Base-by-base conservation (phyloP, 805 yeast genomes). In the Torulaspora quercuum region DNA sequence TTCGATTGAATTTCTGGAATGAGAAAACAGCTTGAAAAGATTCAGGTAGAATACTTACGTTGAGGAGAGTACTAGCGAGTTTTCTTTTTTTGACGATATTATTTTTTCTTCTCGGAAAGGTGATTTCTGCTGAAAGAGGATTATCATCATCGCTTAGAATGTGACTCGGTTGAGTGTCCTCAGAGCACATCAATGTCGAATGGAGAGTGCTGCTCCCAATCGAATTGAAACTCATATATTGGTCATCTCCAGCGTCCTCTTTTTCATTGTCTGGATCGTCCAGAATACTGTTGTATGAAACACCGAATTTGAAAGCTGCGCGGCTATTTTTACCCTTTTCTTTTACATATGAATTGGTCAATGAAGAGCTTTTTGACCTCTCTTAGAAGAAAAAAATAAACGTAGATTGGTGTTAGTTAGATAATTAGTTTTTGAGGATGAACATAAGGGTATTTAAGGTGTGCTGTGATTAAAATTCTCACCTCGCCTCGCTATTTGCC, bases 1-100 rank as follows among this genome's bases (percentile, higher is more conserved):
- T 73, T 37, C 46, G 59, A 42, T 76, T 76, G 50, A 75, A 58
- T 10, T 27, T 24, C 14, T 33, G 18, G 33, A 52, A 52, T 8
- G 36, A 29, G 33, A 50, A 57, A 4, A 44, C 25, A 1, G 48
- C 32, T 10, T 64, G 52, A 18, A 58, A 65, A n/a, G 50, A 53
- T 27, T 65, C 69, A 0, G 76, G 70, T 3, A 73, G 46, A 1
- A 41, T 46, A 6, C 40, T 29, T 1, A 53, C 54, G 7, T 26
- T 20, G n/a, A 35, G 16, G 19, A 31, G 24, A 15, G 19, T 14
- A 6, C 27, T 22, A 6, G 26, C 12, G 18, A 13, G 14, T 4
- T 16, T 8, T 27, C 28, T 42, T 20, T 34, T 45, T 18, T 45
- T 22, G 7, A 19, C 25, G 5, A 43, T 28, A 10, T 33, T 25